Evolutionary conservation across 495 filamentous ascomycete species (phyloP).

Genomic region (Penicillium malachiteum): DNA sequence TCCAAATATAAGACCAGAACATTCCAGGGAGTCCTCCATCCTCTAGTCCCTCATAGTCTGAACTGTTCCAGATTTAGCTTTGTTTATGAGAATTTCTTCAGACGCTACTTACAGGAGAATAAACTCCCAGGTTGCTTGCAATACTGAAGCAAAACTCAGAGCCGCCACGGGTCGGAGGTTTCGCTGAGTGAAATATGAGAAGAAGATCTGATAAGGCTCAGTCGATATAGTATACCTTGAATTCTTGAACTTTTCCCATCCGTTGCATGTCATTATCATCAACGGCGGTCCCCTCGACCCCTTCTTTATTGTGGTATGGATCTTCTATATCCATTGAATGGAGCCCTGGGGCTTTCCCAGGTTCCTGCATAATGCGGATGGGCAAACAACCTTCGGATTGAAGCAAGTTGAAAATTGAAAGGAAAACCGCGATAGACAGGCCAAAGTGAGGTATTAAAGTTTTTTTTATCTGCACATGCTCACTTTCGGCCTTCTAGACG

Average conservation of each 20-base stretch:
- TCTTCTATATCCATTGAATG: slow-evolving; percentile 4
- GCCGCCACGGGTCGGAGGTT: slow-evolving; percentile 26
- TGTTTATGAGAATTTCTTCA: not conserved
- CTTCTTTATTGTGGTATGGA: not conserved
- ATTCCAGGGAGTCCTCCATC: slow-evolving; percentile 24
- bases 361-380: not conserved
- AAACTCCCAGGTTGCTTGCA: slow-evolving; percentile 31
- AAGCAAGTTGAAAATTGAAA: too few relatives aligned
- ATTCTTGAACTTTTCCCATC: slow-evolving; percentile 15
- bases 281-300: not conserved
- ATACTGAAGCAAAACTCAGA: slow-evolving; percentile 26
- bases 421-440: too few relatives aligned
- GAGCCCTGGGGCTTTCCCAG: not conserved
- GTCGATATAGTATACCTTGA: slow-evolving; percentile 7
- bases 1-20: slow-evolving; percentile 36
- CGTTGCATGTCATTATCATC: slow-evolving; percentile 14
- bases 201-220: not conserved
- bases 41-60: slow-evolving; percentile 15
- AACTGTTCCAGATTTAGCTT: slow-evolving; percentile 1
- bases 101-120: slow-evolving; percentile 19
- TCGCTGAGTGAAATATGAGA: slow-evolving; percentile 8
- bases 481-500: too few relatives aligned
- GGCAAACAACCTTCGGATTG: too few relatives aligned
- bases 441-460: too few relatives aligned
- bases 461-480: too few relatives aligned